Base-by-base conservation (phyloP, 768 basidiomycete genomes). In the Psilocybe azurescens region DNA sequence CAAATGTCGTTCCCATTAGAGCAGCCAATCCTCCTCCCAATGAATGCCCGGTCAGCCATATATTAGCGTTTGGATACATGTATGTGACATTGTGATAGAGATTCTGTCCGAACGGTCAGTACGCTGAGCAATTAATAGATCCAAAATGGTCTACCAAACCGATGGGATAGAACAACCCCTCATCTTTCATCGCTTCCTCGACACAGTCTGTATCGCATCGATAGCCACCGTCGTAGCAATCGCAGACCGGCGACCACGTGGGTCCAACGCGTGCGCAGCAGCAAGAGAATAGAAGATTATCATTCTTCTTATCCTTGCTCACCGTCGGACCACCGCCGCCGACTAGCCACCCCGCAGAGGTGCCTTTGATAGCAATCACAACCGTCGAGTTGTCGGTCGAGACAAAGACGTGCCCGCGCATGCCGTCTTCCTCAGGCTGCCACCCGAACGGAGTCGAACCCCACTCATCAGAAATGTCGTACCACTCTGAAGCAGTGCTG, bases 251-350 rank as follows among this genome's bases (percentile, higher is more conserved):
- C 18, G 85, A 87, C 97, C 97, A 99, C 0, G 93, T 93, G 56
- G 94, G 93, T 36, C 92, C 94, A n/a, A 98, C 93, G 6, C 91
- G 84, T 1, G 95, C 96, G 69, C 97, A 99, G 74, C 97, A 99
- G 75, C 97, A 99, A 3, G 94, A 91, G 78, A 97, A 97, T 36
- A 99, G 77, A n/a, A 96, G 78, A 70, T 97, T 99, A 69, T 98
- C 96, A 75, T 99, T 99, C 60, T 89, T 75, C 77, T 95, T 97
- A 79, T 99, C 97, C 74, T 91, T 97, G 69, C 81, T 83, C 44
- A 86, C 83, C 8, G 96, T 97, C 11, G 92, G 89, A 4, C 95
- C 94, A 2, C 91, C 89, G 14, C 86, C 87, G 14, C 83, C 83
- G 0, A 79, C 78, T 7, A 93, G 82, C 69, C 89, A 83, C 8